Percentiles rank a stretch among this genome's conserved stretches.
Evolutionary conservation across 768 basidiomycete species (phyloP).

Genomic region (Dictyophora rubrovolvata): DNA sequence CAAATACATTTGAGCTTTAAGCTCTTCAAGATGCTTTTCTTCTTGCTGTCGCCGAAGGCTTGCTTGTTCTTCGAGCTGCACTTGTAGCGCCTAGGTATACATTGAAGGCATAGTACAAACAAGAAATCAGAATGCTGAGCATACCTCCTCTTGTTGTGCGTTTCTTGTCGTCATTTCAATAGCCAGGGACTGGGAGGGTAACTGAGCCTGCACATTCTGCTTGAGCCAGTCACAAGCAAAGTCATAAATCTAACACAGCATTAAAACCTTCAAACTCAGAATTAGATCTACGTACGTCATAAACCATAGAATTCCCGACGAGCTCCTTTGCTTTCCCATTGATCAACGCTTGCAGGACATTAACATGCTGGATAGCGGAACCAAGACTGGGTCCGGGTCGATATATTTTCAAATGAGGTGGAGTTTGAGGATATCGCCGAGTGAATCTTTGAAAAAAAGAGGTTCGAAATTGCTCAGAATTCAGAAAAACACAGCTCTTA

Average conservation of each 20-base stretch:
- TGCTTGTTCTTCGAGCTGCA: constrained; percentile 47
- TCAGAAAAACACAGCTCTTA: constrained; percentile 23
- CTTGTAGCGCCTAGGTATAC: constrained; percentile 31
- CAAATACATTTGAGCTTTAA: constrained; percentile 57
- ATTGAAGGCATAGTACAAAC: not conserved
- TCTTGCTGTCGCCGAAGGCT: constrained; percentile 25
- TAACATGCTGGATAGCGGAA: constrained; percentile 44
- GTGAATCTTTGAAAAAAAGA: constrained; percentile 44
- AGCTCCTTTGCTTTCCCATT: constrained; percentile 55
- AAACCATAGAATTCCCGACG: constrained; percentile 68
- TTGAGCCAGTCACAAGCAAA: constrained; percentile 65
- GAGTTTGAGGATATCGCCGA: constrained; percentile 70
- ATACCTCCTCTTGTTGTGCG: constrained; percentile 54
- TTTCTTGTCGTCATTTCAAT: constrained; percentile 71
- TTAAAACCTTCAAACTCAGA: not conserved
- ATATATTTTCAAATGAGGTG: constrained; percentile 60
- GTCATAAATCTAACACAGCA: constrained; percentile 44
- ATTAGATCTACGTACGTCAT: constrained; percentile 40
- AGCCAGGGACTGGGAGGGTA: constrained; percentile 55
- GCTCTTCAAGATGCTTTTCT: constrained; percentile 42
- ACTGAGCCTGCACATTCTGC: constrained; percentile 48
- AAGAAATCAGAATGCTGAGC: constrained; percentile 14
- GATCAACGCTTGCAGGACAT: constrained; percentile 47
- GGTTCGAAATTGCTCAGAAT: not conserved
- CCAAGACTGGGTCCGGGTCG: constrained; percentile 43